Evolutionary conservation across 2,329 filamentous ascomycete genomes (phyloP), one percentile per base, ranked within the genome.

Genomic region (Hypoxylon sp.): DNA sequence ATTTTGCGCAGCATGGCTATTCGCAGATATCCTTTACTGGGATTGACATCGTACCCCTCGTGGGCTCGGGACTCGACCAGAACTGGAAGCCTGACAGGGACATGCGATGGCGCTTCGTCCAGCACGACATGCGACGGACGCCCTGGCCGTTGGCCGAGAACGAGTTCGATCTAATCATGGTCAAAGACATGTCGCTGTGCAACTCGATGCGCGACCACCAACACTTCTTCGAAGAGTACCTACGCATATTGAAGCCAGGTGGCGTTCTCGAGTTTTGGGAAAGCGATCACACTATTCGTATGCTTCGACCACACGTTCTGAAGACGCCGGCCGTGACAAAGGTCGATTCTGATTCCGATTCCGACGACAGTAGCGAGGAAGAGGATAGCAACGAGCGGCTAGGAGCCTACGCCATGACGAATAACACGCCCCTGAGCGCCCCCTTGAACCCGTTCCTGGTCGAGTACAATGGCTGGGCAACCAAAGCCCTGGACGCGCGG

Each of bases 231-330:
- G 88, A 91, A 63, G 92, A 97, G 70, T 89, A 88, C 60, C 77
- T 94, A 41, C 89, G 93, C 15, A 77, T 96, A 10, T 78, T 97
- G 29, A 87, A 83, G 64, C 88, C 90, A 0, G 92, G 91, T 13
- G 94, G 94, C 3, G 85, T 86, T 1, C 70, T 97, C 21, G 94
- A 97, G 72, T 81, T 96, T 13, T 97, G 93, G 93, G 93, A 97
- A 64, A 89, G 89, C 4, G 93, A 97, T 74, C 87, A 92, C 70
- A 84, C 88, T 10, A 86, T 97, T 63, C 89, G 93, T 65, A 93
- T 92, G 73, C 81, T 98, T 23, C 81, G 91, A 47, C 91, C 91
- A 2, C 91, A 95, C 71, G 86, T 90, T 1, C 86, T 81, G 2
- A 67, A 69, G 35, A 55, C 56, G 4, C 60, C 65, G 11, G 59